Evolutionary conservation across 345 rosid genomes (phyloP).

Genomic region (Salix exigua): DNA sequence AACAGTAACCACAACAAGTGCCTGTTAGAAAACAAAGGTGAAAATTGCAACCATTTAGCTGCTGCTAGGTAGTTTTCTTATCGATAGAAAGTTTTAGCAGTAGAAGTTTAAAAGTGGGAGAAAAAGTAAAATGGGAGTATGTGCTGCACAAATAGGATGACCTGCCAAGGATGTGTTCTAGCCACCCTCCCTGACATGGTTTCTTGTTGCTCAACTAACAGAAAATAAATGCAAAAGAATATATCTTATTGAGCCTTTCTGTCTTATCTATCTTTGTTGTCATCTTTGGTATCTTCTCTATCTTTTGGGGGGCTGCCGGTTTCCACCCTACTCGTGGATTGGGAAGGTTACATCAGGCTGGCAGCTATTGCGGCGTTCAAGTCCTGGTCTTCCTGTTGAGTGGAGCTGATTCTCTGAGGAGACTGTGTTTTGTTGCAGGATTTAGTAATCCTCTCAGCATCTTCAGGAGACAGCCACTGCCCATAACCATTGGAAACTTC

Average conservation of each 20-base stretch:
- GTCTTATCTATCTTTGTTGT: conserved; percentile 21
- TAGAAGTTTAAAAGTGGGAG: neutral
- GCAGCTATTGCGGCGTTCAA: conserved; percentile 90
- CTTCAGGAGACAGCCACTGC: conserved; percentile 87
- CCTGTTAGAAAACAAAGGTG: neutral
- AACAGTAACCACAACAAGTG: neutral
- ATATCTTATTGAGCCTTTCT: conserved; percentile 24
- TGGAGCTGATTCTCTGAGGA: conserved; percentile 29
- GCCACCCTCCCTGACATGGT: conserved; percentile 16
- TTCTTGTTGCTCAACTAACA: conserved; percentile 13
- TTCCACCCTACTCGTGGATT: conserved; percentile 33
- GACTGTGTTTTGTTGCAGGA: conserved; percentile 39
- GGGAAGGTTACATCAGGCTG: conserved; percentile 70
- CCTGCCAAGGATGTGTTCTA: conserved; percentile 6
- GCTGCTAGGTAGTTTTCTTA: neutral
- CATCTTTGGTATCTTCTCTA: conserved; percentile 16
- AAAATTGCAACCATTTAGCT: neutral
- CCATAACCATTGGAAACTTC: conserved; percentile 80
- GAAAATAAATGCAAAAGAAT: conserved; percentile 4
- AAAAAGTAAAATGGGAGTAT: conserved; percentile 16
- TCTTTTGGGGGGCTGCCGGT: neutral
- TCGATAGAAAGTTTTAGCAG: conserved; percentile 1
- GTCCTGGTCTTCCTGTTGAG: conserved; percentile 60
- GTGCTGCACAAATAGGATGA: conserved; percentile 14
- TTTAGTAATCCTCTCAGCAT: conserved; percentile 76